Conservation (phyloP, 2,329 filamentous ascomycete genomes). For the Exophiala calicioides region DNA sequence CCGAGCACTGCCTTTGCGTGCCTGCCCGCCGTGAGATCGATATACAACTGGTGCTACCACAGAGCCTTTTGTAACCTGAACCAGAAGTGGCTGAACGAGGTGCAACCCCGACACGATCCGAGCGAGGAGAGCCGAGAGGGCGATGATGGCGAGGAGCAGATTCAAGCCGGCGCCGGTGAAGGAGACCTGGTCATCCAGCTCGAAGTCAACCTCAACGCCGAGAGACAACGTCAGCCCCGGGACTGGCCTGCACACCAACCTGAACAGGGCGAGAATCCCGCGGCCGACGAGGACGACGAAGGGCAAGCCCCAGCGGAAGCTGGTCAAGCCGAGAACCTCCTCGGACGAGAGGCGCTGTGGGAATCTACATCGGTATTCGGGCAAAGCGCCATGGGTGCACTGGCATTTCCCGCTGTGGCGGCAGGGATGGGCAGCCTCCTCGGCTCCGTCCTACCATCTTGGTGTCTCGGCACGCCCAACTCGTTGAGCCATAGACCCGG, state of each 20-base stretch:
- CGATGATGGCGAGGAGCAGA: conserved; percentile 35
- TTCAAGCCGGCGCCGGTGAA: conserved; percentile 37
- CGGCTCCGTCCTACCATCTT: conserved; percentile 64
- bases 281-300: conserved; percentile 28
- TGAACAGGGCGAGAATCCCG: conserved; percentile 36
- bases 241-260: too few relatives aligned
- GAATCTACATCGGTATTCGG: conserved; percentile 58
- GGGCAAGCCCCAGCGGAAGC: conserved; percentile 12
- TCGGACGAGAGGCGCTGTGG: conserved; percentile 50
- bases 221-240: too few relatives aligned
- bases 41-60: conserved; percentile 65
- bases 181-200: conserved; percentile 52
- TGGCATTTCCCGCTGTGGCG: conserved; percentile 81
- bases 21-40: conserved; percentile 64
- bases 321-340: conserved; percentile 34
- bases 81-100: conserved; percentile 62
- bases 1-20: conserved; percentile 66
- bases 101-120: conserved; percentile 56
- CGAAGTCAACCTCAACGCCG: conserved; percentile 52
- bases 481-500: conserved; percentile 55
- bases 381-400: conserved; percentile 64
- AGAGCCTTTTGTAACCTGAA: conserved; percentile 59
- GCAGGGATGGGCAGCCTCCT: conserved; percentile 76
- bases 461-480: conserved; percentile 59
- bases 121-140: conserved; percentile 35